phyloP scores from a whole-genome alignment of 768 basidiomycete genomes.

The Pleurotus platypus region DNA sequence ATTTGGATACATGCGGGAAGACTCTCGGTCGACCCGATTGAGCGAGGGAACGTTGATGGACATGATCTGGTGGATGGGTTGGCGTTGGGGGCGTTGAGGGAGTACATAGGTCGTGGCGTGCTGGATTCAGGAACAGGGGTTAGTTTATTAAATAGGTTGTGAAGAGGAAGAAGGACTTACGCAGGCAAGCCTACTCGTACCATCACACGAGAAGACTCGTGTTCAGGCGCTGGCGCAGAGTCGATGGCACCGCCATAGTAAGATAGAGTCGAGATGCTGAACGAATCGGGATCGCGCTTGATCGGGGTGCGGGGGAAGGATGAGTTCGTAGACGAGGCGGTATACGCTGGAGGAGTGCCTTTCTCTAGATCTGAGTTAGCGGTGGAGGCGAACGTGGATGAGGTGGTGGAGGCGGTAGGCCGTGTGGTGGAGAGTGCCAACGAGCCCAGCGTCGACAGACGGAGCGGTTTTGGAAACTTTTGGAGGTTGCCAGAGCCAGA shows the following conservation, averaged over 20 bases:
- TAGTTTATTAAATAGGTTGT: too few species aligned
- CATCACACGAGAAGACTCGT: neutral
- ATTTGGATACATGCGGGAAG: neutral
- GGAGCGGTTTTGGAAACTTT: neutral
- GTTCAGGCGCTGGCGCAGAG: neutral
- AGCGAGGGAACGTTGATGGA: neutral
- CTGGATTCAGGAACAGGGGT: neutral
- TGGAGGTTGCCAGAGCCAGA: neutral
- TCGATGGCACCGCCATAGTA: slow-evolving; percentile 3
- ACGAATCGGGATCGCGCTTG: neutral
- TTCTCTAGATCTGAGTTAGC: neutral
- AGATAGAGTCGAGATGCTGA: slow-evolving; percentile 4
- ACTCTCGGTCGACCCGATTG: neutral
- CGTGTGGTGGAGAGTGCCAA: neutral
- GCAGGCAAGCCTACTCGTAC: neutral
- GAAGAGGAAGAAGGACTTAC: neutral
- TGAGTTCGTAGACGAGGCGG: neutral
- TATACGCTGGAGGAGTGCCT: neutral
- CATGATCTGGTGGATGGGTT: neutral
- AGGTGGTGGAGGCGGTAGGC: too few species aligned
- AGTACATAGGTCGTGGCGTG: neutral
- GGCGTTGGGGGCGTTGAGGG: neutral
- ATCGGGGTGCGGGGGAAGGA: slow-evolving; percentile 3
- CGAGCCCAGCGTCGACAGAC: neutral
- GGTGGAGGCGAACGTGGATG: too few species aligned